Base-by-base conservation (phyloP, 2,329 filamentous ascomycete genomes). In the Chaetomium globosum region DNA sequence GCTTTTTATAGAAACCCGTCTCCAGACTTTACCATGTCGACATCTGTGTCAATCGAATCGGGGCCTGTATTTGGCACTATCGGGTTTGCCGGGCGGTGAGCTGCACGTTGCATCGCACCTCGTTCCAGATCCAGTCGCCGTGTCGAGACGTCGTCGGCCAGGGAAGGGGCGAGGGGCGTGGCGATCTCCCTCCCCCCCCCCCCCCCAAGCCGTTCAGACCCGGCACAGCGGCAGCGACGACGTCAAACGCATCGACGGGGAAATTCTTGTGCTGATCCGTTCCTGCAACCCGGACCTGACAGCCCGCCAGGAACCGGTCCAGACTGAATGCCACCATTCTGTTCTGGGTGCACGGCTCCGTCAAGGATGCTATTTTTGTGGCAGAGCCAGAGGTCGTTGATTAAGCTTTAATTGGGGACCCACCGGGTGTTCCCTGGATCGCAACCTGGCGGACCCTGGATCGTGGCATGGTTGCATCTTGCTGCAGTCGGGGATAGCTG, bases 361-460 rank as follows among this genome's bases (percentile, higher is more conserved):
- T 65, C 68, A n/a, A 59, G 59, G 73, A 69, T 76, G 59, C 74
- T 76, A 76, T 76, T 77, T 77, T 76, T 71, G 73, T 73, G 68
- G 60, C 68, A 58, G 43, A 63, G 62, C 63, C 65, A 69, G 67
- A 71, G 71, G 63, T 69, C 57, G 63, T 75, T 76, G 66, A 77
- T 77, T 79, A 75, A 77, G 74, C 73, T 76, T 76, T 76, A 73
- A 76, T 75, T 75, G 70, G 59, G 67, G 66, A 43, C 52, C 64
- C 68, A 65, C 66, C 59, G 43, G 21, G 33, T n/a, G 55, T 65
- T 68, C 61, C 66, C 63, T 63, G 62, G 63, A 63, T 30, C 53
- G 53, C 61, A 64, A 48, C 66, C 62, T 64, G 52, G 59, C 63
- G 49, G 67, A 65, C 67, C 67, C 71, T 67, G 65, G 66, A 59